Evolutionary conservation across 495 filamentous ascomycete species (phyloP), one percentile per base, ranked within the genome.

Genomic region (Penicillium riverlandense): DNA sequence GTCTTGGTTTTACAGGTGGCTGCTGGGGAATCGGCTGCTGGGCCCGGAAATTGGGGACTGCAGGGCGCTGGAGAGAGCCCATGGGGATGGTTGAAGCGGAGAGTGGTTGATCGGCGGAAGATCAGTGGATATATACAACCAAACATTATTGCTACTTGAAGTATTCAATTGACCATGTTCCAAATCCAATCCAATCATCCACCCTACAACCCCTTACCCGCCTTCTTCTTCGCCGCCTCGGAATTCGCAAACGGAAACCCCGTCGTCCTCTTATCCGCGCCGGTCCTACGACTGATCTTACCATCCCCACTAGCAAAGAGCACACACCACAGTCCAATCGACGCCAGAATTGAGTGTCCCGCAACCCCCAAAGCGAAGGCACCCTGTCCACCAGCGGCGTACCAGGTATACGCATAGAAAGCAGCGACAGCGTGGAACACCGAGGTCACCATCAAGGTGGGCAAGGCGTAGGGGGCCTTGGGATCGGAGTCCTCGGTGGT

Each of bases 261-360:
- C 45, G 83, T 79, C 11, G 79, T 88, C 55, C 85, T 73, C 69
- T 88, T 86, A 58, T 92, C 88, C 6, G 79, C 84, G 0, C 86
- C 86, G 0, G 84, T 91, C 61, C 75, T 78, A 47, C 76, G 69
- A 55, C 75, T 84, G 39, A 89, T 82, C 41, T 70, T 66, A 2
- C 77, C 79, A 49, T 77, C 64, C 15, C 74, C 78, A 33, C 69
- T 82, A 1, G 74, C 86, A 57, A 94, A 95, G 34, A 94, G 54
- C 40, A 88, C 50, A 50, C 81, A 82, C 86, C 86, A 94, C 8
- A 83, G 53, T 5, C 83, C 89, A 12, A 87, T 58, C 2, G 69
- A 65, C 8, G 77, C 78, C 43, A 94, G 60, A 11, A 60, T 11
- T 1, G 69, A 70, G 40, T 71, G 79, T 48, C 57, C 77, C 22